Conservation (phyloP, 1,139 yeast species). For the Pichia sp. region DNA sequence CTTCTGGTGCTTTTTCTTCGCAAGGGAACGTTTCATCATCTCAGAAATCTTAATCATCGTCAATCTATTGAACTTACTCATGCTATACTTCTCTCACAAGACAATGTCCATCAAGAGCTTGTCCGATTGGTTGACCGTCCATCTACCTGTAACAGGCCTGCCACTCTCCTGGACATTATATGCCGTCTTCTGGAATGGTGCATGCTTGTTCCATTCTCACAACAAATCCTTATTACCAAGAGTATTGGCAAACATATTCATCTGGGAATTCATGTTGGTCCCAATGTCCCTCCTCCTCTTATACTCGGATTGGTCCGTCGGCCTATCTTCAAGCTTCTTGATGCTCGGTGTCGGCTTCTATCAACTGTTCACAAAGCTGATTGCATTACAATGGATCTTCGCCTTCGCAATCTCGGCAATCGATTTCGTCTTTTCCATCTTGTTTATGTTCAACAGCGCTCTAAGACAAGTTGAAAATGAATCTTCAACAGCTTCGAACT, state of each 20-base stretch:
- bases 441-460: conserved; percentile 40
- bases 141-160: conserved; percentile 62
- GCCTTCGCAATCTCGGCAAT: conserved; percentile 63
- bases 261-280: conserved; percentile 75
- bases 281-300: conserved; percentile 58
- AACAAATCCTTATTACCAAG: conserved; percentile 54
- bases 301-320: conserved; percentile 72
- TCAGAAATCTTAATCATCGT: conserved; percentile 55
- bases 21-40: conserved; percentile 49
- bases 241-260: conserved; percentile 64
- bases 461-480: conserved; percentile 17
- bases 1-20: conserved; percentile 63
- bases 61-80: conserved; percentile 58
- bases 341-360: conserved; percentile 66
- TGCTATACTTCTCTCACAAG: conserved; percentile 57
- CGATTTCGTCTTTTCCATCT: conserved; percentile 47
- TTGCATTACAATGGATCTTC: conserved; percentile 85
- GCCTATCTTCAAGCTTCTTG: conserved; percentile 55
- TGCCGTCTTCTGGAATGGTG: conserved; percentile 82
- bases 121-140: conserved; percentile 54
- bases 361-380: conserved; percentile 62
- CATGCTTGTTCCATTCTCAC: conserved; percentile 59
- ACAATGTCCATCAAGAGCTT: conserved; percentile 56
- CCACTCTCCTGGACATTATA: conserved; percentile 76
- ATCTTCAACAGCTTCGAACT: conserved; percentile 12